Conservation (phyloP, 805 yeast species). For the Pichia kluyveri region DNA sequence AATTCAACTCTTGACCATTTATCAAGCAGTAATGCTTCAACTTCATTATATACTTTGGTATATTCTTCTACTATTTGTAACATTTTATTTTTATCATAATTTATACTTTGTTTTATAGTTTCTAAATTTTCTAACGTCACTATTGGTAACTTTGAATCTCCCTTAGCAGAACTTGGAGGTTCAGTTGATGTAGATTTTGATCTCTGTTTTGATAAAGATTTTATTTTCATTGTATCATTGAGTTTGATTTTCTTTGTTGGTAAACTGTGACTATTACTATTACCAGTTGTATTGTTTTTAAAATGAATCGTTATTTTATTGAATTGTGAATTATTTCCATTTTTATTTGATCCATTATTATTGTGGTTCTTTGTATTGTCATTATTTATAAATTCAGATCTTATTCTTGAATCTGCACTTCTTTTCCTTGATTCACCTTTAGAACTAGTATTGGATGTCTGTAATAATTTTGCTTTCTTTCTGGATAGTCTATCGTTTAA, state of each 20-base stretch:
- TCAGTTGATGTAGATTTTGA: background rate
- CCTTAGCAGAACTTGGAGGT: background rate
- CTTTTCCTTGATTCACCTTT: background rate
- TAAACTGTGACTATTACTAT: background rate
- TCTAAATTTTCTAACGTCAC: conserved; percentile 2
- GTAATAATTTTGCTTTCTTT: background rate
- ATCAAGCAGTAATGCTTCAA: conserved; percentile 6
- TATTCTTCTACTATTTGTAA: background rate
- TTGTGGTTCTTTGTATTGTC: no score
- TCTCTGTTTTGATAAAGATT: background rate
- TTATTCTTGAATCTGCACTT: no score
- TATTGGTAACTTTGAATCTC: background rate
- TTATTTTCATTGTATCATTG: background rate
- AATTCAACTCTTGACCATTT: conserved; percentile 5
- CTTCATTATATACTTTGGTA: conserved; percentile 1
- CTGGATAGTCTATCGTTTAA: background rate
- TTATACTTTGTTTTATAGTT: background rate
- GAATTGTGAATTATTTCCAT: no score
- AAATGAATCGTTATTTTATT: no score
- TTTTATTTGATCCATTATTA: no score
- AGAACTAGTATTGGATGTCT: background rate
- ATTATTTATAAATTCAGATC: no score
- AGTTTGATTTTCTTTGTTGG: background rate
- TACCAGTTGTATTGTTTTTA: background rate
- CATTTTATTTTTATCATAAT: conserved; percentile 3